Percentiles rank a stretch among this genome's conserved stretches.
phyloP scores from a whole-genome alignment of 768 basidiomycete species.

The Butyriboletus loyo region DNA sequence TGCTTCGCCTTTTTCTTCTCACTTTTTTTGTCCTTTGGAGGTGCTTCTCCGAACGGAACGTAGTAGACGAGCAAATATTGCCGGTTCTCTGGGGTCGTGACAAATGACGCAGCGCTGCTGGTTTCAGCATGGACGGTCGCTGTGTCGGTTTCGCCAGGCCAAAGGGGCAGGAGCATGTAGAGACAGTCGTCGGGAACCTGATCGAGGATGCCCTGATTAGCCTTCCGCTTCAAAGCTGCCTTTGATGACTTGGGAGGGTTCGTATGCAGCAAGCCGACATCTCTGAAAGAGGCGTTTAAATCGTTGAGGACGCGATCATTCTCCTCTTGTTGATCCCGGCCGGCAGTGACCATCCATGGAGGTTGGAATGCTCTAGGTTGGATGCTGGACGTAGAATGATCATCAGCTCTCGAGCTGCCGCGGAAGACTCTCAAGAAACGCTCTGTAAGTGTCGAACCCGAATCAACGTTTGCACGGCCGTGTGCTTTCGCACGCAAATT shows the following conservation, averaged over 20 bases:
- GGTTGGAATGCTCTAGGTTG: conserved; percentile 39
- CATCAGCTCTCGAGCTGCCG: conserved; percentile 19
- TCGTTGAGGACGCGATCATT: conserved; percentile 66
- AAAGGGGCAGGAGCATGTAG: conserved; percentile 84
- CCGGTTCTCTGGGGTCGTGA: conserved; percentile 48
- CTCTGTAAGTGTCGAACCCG: conserved; percentile 16
- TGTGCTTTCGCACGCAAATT: conserved; percentile 35
- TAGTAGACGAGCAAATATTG: conserved; percentile 82
- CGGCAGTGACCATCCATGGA: conserved; percentile 65
- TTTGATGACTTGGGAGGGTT: conserved; percentile 34
- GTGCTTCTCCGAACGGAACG: conserved; percentile 44
- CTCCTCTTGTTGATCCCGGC: conserved; percentile 64
- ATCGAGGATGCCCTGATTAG: conserved; percentile 46
- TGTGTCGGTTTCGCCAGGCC: conserved; percentile 72
- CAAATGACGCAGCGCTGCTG: conserved; percentile 31
- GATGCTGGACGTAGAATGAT: conserved; percentile 19
- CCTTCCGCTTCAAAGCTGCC: conserved; percentile 16
- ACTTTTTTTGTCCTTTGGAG: conserved; percentile 15
- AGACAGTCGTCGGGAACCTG: conserved; percentile 65
- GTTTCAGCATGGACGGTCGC: conserved; percentile 23
- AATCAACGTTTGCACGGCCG: conserved; percentile 22
- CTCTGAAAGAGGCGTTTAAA: conserved; percentile 73
- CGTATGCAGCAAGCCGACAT: conserved; percentile 72
- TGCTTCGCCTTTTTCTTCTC: conserved; percentile 34
- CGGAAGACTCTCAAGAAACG: conserved; percentile 26